These are phyloP conservation scores for Piromyces finnis DNA, from an alignment of 192 early-diverging fungal species.

Conservation along the genomic window DNA sequence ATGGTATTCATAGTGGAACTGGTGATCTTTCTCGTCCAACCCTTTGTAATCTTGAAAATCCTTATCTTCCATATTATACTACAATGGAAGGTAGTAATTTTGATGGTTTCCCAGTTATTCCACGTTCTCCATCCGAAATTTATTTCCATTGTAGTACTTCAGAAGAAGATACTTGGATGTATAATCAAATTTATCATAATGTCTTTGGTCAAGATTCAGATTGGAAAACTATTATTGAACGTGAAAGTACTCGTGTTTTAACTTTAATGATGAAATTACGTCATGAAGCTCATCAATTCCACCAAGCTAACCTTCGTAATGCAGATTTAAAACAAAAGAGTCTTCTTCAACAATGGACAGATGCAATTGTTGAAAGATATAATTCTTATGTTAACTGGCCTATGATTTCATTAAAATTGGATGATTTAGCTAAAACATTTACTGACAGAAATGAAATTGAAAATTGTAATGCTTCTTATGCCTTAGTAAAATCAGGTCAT, in stretches of 20 bases:
- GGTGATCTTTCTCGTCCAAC: not conserved
- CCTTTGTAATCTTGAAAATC: not conserved
- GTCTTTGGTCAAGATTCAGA: not conserved
- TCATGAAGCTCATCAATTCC: not conserved
- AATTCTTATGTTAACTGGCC: not conserved
- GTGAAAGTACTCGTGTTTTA: not conserved
- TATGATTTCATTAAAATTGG: not conserved
- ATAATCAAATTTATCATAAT: not conserved
- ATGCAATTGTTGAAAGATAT: not conserved
- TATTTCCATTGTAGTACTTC: not conserved
- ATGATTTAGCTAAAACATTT: not conserved
- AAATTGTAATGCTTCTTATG: not conserved
- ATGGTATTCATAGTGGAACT: not conserved
- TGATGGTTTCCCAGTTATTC: conserved; percentile 16
- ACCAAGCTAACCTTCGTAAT: not conserved
- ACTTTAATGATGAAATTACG: not conserved
- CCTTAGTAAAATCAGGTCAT: not conserved
- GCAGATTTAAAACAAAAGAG: not conserved
- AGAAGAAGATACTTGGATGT: not conserved
- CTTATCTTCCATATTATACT: not conserved
- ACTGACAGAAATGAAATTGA: not conserved
- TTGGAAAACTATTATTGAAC: not conserved
- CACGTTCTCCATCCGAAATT: conserved; percentile 5
- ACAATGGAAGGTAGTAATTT: conserved; percentile 15
- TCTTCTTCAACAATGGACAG: not conserved